Evolutionary conservation across 305 asterid species (phyloP).

Genomic region (Lippia alba): DNA sequence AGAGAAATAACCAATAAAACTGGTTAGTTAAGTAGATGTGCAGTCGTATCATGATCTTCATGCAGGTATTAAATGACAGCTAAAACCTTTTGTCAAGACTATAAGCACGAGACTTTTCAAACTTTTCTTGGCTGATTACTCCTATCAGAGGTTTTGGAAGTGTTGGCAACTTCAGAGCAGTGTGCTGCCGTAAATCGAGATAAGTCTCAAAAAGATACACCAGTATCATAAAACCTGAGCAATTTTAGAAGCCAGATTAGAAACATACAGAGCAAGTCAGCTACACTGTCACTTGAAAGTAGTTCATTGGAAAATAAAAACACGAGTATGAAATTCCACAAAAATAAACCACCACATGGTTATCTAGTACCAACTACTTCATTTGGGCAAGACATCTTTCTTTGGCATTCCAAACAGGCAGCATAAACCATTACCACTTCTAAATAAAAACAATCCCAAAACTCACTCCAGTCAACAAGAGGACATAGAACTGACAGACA

Average conservation of each 20-base stretch:
- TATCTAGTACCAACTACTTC: too few relatives aligned
- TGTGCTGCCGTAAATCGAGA: constrained; percentile 88
- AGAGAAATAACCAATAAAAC: constrained; percentile 31
- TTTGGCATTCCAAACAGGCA: too few relatives aligned
- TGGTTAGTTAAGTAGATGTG: constrained; percentile 25
- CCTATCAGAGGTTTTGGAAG: constrained; percentile 84
- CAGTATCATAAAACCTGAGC: constrained; percentile 87
- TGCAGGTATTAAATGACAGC: constrained; percentile 26
- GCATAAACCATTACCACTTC: too few relatives aligned
- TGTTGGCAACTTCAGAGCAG: constrained; percentile 84
- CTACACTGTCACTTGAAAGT: background rate
- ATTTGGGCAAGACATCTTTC: too few relatives aligned
- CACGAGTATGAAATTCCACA: too few relatives aligned
- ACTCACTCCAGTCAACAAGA: too few relatives aligned
- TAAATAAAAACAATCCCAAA: too few relatives aligned
- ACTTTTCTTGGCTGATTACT: constrained; percentile 90
- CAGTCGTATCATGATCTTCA: constrained; percentile 9
- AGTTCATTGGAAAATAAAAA: background rate
- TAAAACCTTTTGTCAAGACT: constrained; percentile 92
- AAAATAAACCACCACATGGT: too few relatives aligned
- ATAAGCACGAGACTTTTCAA: constrained; percentile 92
- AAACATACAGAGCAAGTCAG: constrained; percentile 14
- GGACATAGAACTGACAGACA: constrained; percentile 8
- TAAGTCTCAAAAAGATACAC: constrained; percentile 84
- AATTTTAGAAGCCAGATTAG: constrained; percentile 33